Evolutionary conservation across 305 asterid genomes (phyloP).

Genomic region (Fraxinus albicans): DNA sequence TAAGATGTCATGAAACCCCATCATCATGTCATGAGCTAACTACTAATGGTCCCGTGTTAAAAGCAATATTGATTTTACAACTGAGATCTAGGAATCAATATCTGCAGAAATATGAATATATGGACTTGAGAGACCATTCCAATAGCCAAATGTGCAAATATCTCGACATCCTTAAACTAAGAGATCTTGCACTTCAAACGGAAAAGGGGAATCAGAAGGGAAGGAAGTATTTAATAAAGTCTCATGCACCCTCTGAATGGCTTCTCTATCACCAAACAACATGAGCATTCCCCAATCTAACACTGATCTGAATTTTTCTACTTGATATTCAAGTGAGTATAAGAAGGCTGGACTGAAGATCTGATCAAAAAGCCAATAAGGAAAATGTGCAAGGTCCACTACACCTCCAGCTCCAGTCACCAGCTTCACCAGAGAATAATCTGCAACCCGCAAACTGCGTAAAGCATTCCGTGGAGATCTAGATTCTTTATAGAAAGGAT

Average conservation of each 20-base stretch:
- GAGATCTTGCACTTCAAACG: conserved; percentile 27
- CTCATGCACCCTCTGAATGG: conserved; percentile 25
- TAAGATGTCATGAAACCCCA: conserved; percentile 31
- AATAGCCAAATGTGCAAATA: conserved; percentile 30
- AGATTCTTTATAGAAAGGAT: conserved; percentile 51
- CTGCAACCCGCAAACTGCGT: conserved; percentile 60
- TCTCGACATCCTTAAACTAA: conserved; percentile 27
- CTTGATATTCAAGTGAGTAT: conserved; percentile 16
- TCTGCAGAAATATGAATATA: conserved; percentile 25
- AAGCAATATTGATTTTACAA: conserved; percentile 22
- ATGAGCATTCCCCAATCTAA: conserved; percentile 26
- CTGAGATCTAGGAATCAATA: conserved; percentile 20
- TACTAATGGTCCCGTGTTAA: conserved; percentile 29
- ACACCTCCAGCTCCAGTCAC: conserved; percentile 52
- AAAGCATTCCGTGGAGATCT: conserved; percentile 54
- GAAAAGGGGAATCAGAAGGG: conserved; percentile 23
- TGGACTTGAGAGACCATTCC: conserved; percentile 24
- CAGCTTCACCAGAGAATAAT: conserved; percentile 45
- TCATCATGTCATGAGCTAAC: conserved; percentile 32
- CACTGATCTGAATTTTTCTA: conserved; percentile 26
- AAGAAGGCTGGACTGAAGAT: conserved; percentile 32
- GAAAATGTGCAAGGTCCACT: conserved; percentile 40
- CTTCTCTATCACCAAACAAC: conserved; percentile 33
- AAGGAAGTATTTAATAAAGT: conserved; percentile 24
- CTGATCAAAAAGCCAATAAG: conserved; percentile 34